phyloP scores from a whole-genome alignment of 306 rosid genomes.

The Vigna hirtella region DNA sequence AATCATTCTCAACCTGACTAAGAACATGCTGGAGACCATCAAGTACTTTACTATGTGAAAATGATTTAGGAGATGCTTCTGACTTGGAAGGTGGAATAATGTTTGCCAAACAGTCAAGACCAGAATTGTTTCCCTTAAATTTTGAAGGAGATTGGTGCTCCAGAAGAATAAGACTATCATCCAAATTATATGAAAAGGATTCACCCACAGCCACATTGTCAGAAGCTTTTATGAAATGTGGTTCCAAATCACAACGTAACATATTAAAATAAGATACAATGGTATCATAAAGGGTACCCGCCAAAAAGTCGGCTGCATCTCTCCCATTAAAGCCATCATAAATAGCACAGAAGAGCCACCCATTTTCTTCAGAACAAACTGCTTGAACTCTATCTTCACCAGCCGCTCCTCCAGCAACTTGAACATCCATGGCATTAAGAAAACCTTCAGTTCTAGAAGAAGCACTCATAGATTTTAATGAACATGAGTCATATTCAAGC shows the following conservation, averaged over 20 bases:
- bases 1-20: conserved; percentile 86
- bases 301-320: conserved; percentile 98
- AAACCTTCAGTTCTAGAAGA: conserved; percentile 75
- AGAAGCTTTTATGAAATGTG: conserved; percentile 53
- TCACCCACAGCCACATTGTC: conserved; percentile 41
- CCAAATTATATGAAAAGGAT: conserved; percentile 48
- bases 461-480: conserved; percentile 69
- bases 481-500: conserved; percentile 66
- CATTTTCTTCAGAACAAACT: conserved; percentile 97
- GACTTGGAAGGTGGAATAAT: conserved; percentile 47
- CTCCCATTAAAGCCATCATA: conserved; percentile 98
- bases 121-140: conserved; percentile 37
- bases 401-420: conserved; percentile 99
- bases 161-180: conserved; percentile 40
- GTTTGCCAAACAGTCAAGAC: conserved; percentile 32
- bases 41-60: conserved; percentile 62
- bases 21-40: conserved; percentile 83
- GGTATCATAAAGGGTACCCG: conserved; percentile 87
- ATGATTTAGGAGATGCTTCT: conserved; percentile 45
- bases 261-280: conserved; percentile 63
- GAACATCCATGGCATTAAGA: conserved; percentile 79
- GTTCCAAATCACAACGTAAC: conserved; percentile 64
- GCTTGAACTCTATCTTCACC: conserved; percentile 99
- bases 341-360: conserved; percentile 96
- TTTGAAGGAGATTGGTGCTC: conserved; percentile 42